Evolutionary conservation across 1,284 basidiomycete species (phyloP), one percentile per base, ranked within the genome.

Genomic region (Cystobasidium sp.): DNA sequence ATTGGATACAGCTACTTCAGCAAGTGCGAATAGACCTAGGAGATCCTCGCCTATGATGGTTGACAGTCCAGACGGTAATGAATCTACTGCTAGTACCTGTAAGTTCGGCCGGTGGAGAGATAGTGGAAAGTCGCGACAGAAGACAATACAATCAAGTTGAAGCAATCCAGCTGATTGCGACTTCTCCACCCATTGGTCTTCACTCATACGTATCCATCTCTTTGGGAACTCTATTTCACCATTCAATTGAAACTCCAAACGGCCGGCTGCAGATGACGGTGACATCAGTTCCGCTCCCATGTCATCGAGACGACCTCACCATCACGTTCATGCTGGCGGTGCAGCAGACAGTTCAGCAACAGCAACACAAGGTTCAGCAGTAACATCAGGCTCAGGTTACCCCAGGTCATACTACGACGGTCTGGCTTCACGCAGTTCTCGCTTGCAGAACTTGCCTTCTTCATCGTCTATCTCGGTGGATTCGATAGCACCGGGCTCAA

Each of bases 361-460:
- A 20, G 68, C 56, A n/a, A 51, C 43, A 22, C 47, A 47, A 49
- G 56, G 47, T 37, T 62, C 68, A 24, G 68, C 68, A 37, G 68
- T 46, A 10, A 55, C 52, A 20, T 22, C 56, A 43, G 68, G 56
- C 18, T 51, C 55, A 37, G 68, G 68, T 43, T 51, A 70, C 58
- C 58, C 68, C 20, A 41, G 62, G 3, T 62, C 70, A 18, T 73
- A 65, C 63, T 65, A 66, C 55, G 70, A 73, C 22, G 70, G 63
- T 2, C 52, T 66, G 12, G 70, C 70, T 7, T 43, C 70, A 14
- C 46, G 69, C 41, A 71, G 69, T 51, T n/a, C 44, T 18, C 58
- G 69, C 52, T 51, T 71, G 18, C 69, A 71, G 44, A 71, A 71
- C 61, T 64, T 71, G 69, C 69, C 69, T 62, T 71, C 69, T 49